A percentile compares a stretch with the other conserved stretches of the same genome.
Evolutionary conservation across 108 stramenopile species (phyloP).

Genomic region (Pseudonitzschia pungens): DNA sequence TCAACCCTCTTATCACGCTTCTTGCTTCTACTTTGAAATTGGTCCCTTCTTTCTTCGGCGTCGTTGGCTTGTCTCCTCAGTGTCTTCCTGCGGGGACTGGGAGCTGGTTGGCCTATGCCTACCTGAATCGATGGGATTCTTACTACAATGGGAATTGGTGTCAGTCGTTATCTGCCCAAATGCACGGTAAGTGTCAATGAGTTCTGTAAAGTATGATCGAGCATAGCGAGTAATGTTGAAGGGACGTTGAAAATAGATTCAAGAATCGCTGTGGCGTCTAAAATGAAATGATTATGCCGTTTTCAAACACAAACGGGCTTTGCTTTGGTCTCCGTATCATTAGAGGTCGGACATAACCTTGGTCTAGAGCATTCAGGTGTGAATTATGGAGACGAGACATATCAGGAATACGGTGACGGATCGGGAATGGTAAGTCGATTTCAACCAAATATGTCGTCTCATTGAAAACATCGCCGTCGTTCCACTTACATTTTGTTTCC

Average conservation of each 20-base stretch:
- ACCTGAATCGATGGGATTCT: constrained; percentile 33
- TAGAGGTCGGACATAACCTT: constrained; percentile 8
- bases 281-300: no score
- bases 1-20: no score
- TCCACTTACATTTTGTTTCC: background rate
- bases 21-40: no score
- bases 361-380: constrained; percentile 21
- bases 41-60: no score
- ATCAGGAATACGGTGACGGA: constrained; percentile 42
- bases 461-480: no score
- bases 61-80: background rate
- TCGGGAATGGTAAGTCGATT: constrained; percentile 16
- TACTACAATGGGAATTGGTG: constrained; percentile 61
- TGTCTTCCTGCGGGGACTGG: constrained; percentile 46
- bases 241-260: background rate
- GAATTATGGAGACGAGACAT: constrained; percentile 15
- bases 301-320: background rate
- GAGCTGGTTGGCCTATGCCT: constrained; percentile 29
- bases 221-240: background rate
- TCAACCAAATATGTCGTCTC: no score
- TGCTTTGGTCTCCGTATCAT: background rate
- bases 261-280: no score
- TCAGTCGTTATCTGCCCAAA: constrained; percentile 26
- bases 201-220: constrained; percentile 19
- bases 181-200: constrained; percentile 69